A percentile compares a stretch with the other conserved stretches of the same genome.
phyloP scores from a whole-genome alignment of 179 eudicot genomes.

The Sideroxylon spinosum region DNA sequence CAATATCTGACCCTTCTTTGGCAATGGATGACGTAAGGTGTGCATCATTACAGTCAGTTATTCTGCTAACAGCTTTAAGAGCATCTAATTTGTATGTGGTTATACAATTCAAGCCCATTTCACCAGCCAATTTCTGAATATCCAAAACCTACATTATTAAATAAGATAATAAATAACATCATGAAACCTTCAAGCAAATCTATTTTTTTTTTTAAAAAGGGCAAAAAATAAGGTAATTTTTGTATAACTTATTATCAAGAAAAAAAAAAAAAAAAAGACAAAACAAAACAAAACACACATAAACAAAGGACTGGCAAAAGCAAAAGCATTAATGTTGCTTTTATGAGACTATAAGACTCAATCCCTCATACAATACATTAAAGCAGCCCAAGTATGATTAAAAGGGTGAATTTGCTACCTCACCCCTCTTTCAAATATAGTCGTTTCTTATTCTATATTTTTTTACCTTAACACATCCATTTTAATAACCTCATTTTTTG shows the following conservation, averaged over 20 bases:
- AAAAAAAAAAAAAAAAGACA: no score
- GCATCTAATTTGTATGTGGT: constrained; percentile 82
- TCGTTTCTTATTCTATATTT: no score
- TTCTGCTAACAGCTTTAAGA: constrained; percentile 60
- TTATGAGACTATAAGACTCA: no score
- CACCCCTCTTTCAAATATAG: no score
- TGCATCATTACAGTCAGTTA: constrained; percentile 21
- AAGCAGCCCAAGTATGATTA: no score
- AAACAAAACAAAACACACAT: no score
- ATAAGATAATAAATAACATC: neutral
- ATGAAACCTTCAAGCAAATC: neutral
- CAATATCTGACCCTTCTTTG: constrained; percentile 11
- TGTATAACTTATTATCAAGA: neutral
- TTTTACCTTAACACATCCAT: no score
- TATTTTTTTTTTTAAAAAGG: neutral
- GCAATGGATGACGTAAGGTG: constrained; percentile 13
- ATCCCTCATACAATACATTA: no score
- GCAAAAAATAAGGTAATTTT: neutral
- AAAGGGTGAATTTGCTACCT: no score
- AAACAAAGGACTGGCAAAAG: neutral
- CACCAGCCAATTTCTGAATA: constrained; percentile 69
- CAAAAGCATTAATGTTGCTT: neutral
- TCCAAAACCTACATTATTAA: constrained; percentile 43
- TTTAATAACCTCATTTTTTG: no score
- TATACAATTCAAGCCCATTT: constrained; percentile 78